These are phyloP conservation scores for Neofusicoccum kwambonambiense DNA, from an alignment of 2,329 filamentous ascomycete species.

Conservation along the genomic window DNA sequence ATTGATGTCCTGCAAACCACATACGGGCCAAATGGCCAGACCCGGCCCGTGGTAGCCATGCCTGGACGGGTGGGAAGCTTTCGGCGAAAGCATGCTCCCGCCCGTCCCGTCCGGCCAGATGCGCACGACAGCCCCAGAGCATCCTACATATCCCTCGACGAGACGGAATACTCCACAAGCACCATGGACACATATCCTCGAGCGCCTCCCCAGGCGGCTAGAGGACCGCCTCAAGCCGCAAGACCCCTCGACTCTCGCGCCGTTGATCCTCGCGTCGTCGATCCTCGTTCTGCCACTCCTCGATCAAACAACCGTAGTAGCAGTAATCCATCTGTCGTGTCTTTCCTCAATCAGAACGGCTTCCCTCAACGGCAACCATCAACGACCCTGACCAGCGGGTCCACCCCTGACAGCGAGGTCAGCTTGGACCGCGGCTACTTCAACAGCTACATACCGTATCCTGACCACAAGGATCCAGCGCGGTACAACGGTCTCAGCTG, in stretches of 20 bases:
- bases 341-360: constrained; percentile 6
- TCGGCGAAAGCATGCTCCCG: background rate
- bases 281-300: background rate
- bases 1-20: background rate
- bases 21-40: background rate
- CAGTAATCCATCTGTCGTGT: background rate
- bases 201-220: background rate
- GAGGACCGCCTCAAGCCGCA: background rate
- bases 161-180: background rate
- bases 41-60: background rate
- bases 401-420: background rate
- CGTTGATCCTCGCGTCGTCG: background rate
- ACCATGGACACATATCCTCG: background rate
- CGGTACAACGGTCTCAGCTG: background rate
- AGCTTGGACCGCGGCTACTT: constrained; percentile 6
- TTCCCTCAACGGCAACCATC: background rate
- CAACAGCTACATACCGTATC: background rate
- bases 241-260: background rate
- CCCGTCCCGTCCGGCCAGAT: background rate
- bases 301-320: background rate
- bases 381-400: background rate
- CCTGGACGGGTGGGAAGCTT: background rate
- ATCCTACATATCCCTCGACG: constrained; percentile 1
- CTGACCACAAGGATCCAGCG: background rate
- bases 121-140: constrained; percentile 7